Evolutionary conservation across 202 grass and related monocot species (phyloP).

Genomic region (Zizania palustris): DNA sequence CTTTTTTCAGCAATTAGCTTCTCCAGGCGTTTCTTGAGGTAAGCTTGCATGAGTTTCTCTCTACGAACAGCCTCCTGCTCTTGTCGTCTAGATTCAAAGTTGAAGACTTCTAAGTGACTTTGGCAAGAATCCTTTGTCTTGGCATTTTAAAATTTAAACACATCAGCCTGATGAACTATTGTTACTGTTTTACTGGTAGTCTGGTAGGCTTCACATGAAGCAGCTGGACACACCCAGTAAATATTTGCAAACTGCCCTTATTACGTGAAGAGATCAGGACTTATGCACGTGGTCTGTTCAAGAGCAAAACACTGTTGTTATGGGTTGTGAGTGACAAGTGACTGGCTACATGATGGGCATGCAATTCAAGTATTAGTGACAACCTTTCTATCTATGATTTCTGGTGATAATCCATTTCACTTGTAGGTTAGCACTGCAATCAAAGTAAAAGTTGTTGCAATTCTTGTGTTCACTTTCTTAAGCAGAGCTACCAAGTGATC

Average conservation of each 20-base stretch:
- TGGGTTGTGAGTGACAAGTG: neutral
- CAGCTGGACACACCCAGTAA: neutral
- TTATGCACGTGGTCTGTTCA: neutral
- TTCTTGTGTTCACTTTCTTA: too few species aligned
- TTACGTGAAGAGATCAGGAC: slow-evolving; percentile 15
- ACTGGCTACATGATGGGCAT: neutral
- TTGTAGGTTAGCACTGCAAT: too few species aligned
- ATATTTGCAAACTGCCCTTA: neutral
- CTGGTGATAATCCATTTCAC: too few species aligned
- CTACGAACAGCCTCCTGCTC: slow-evolving; percentile 77
- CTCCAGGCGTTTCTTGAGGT: slow-evolving; percentile 88
- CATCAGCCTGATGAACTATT: neutral
- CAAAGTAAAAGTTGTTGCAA: too few species aligned
- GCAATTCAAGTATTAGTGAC: too few species aligned
- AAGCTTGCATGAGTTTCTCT: slow-evolving; percentile 92
- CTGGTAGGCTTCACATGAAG: neutral
- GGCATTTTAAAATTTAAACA: neutral
- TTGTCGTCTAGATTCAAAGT: slow-evolving; percentile 67
- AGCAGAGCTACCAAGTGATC: too few species aligned
- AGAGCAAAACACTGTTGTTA: neutral
- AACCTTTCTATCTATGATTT: too few species aligned
- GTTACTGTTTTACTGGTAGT: too few species aligned
- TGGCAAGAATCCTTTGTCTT: neutral
- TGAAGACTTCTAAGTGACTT: slow-evolving; percentile 46
- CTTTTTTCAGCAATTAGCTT: slow-evolving; percentile 75